Evolutionary conservation across 2,329 filamentous ascomycete species (phyloP), one percentile per base, ranked within the genome.

Genomic region (Diplodia mutila): DNA sequence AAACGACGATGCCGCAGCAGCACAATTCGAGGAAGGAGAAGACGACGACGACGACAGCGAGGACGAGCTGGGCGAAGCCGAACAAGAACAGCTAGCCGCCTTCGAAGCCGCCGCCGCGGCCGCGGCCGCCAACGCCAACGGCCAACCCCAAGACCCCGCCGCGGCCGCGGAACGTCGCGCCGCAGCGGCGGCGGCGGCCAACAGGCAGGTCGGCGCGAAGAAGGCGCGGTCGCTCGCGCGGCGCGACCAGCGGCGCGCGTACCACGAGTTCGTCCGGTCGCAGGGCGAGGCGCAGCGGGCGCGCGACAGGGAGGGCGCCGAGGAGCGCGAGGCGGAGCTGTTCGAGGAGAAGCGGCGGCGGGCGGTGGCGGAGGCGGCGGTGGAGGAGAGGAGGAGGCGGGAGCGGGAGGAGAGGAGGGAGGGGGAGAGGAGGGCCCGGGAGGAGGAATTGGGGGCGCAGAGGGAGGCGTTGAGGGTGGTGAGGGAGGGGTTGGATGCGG

Each of bases 221-320:
- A 84, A 85, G 71, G 82, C 82, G 1, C 83, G 82, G 65, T 81
- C 80, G 2, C 75, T 85, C 8, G 81, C 81, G 0, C 78, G 81
- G 21, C 77, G 77, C 66, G 81, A 85, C 68, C 77, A 80, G 68
- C 75, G 77, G 1, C 72, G 79, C 18, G 77, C 77, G 18, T 85
- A 85, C 72, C 78, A 85, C 71, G 84, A 85, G 70, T 85, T 85
- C 70, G 75, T 80, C 69, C 76, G 82, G 1, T 78, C 80, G 16
- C 81, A 84, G 74, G 82, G 81, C 4, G 82, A 84, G 52, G 76
- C 80, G 23, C 79, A 83, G 23, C 76, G 82, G 0, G 75, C 79
- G 1, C 73, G 73, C 12, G 82, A 83, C 9, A 80, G 78, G 0
- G 80, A 79, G 53, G 79, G 78, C 5, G 78, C 78, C 0, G 80